Base-by-base conservation (phyloP, 140 eudicot species). In the Flaveria floridana region DNA sequence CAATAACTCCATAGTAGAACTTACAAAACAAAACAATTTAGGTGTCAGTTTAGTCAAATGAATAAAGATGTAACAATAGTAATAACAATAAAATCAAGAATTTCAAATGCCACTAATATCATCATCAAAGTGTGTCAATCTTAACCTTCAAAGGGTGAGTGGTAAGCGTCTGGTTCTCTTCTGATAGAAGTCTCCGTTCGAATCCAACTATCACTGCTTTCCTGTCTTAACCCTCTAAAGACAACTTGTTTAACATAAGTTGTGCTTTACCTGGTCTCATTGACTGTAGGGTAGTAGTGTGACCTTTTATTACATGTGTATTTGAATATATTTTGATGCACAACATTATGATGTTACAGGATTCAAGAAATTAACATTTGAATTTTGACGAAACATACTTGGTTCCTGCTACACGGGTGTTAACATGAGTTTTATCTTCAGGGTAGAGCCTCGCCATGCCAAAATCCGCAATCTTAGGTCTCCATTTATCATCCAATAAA, bases 361-460 rank as follows among this genome's bases (percentile, higher is more conserved):
- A 9, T 67, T 4, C 18, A 20, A 58, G 19, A 67, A 41, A 67
- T 3, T 41, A 42, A 42, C 20, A 42, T 0, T 20, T 18, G 12
- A 11, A 8, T 19, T 67, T 0, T 19, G 4, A 42, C 19, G 5
- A 21, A 42, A 42, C 56, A 41, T 68, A 68, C 73, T 68, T 68
- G 56, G 57, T 68, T 42, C 73, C 73, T 1, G 73, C 71, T 20
- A 68, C 34, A 42, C 57, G 73, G 4, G 73, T 68, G 57, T 68
- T 68, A 18, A 46, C 73, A 42, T 68, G 73, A 42, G 56, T 68
- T 68, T 46, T 68, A 46, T 68, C 73, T 68, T 68, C 73, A 46
- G 57, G 73, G 20, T 68, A 68, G 20, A 68, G 73, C 20, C 73
- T 19, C 6, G 73, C 73, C 73, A 68, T 42, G 20, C 73, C 73